phyloP scores from a whole-genome alignment of 257 asterid genomes.

The Haberlea rhodopensis region DNA sequence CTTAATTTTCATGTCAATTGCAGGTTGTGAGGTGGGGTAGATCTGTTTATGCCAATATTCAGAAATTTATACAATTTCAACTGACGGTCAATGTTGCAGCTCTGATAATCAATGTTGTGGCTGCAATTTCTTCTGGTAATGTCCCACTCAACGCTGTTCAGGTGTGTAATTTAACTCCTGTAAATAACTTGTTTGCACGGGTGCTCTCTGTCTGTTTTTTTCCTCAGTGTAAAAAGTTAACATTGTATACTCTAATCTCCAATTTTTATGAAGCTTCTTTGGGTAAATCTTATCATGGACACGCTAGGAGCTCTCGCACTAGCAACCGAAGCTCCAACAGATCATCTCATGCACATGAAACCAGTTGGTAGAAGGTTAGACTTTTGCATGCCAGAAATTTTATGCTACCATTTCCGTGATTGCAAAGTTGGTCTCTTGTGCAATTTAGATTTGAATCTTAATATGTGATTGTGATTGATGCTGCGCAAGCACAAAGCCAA shows the following conservation, averaged over 20 bases:
- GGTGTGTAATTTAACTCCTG: conserved; percentile 24
- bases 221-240: neutral
- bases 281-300: conserved; percentile 99
- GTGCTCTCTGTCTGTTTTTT: neutral
- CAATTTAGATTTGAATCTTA: neutral
- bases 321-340: conserved; percentile 95
- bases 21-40: conserved; percentile 48
- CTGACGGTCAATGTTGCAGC: conserved; percentile 46
- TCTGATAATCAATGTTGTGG: conserved; percentile 34
- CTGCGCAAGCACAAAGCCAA: neutral
- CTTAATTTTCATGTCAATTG: conserved; percentile 18
- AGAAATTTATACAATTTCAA: conserved; percentile 45
- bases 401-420: conserved; percentile 9
- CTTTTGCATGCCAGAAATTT: conserved; percentile 6
- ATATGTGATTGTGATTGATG: neutral
- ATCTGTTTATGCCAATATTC: conserved; percentile 39
- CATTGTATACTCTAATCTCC: conserved; percentile 1
- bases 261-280: conserved; percentile 64
- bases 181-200: conserved; percentile 9
- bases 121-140: conserved; percentile 33
- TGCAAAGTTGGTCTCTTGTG: conserved; percentile 11
- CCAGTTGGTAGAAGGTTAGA: conserved; percentile 97
- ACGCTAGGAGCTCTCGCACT: conserved; percentile 96
- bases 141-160: conserved; percentile 34
- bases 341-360: conserved; percentile 78